A percentile compares a stretch with the other conserved stretches of the same genome.
These are phyloP conservation scores for Gymnopus androsaceus DNA, from an alignment of 1,284 basidiomycete species.

Conservation along the genomic window DNA sequence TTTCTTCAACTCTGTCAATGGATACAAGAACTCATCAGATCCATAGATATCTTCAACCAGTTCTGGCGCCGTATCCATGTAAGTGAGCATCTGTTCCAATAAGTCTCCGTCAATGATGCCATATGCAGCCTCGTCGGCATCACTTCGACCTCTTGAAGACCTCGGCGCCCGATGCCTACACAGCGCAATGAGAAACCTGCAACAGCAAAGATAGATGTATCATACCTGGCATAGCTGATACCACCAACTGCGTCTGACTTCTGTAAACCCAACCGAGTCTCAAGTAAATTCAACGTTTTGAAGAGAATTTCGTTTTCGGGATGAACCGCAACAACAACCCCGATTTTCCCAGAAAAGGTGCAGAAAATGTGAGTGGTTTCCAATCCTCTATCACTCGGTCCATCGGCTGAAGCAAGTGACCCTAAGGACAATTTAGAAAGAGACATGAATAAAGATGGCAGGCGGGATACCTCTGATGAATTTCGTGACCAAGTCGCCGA, in stretches of 20 bases:
- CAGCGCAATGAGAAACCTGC: neutral
- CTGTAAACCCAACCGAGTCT: conserved; percentile 17
- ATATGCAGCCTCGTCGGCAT: conserved; percentile 53
- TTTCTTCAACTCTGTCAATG: neutral
- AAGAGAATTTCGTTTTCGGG: conserved; percentile 58
- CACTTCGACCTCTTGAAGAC: conserved; percentile 52
- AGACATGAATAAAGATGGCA: neutral
- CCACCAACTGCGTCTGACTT: conserved; percentile 56
- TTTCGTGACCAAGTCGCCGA: conserved; percentile 74
- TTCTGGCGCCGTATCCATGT: conserved; percentile 1
- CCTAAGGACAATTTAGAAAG: conserved; percentile 38
- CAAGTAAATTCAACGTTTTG: conserved; percentile 64
- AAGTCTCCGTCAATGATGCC: conserved; percentile 94
- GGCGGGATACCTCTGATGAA: conserved; percentile 60
- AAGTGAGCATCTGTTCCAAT: conserved; percentile 66
- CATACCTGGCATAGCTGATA: conserved; percentile 66
- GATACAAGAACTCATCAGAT: neutral
- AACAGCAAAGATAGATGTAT: neutral
- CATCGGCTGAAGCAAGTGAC: conserved; percentile 39
- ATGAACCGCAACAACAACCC: conserved; percentile 73
- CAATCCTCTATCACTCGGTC: conserved; percentile 38
- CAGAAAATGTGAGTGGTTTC: conserved; percentile 73
- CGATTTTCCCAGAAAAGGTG: conserved; percentile 80
- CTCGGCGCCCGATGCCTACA: conserved; percentile 70
- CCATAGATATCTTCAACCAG: neutral